A percentile compares a stretch with the other conserved stretches of the same genome.
Conservation (phyloP, 2,329 filamentous ascomycete species). For the Moelleriella libera region DNA sequence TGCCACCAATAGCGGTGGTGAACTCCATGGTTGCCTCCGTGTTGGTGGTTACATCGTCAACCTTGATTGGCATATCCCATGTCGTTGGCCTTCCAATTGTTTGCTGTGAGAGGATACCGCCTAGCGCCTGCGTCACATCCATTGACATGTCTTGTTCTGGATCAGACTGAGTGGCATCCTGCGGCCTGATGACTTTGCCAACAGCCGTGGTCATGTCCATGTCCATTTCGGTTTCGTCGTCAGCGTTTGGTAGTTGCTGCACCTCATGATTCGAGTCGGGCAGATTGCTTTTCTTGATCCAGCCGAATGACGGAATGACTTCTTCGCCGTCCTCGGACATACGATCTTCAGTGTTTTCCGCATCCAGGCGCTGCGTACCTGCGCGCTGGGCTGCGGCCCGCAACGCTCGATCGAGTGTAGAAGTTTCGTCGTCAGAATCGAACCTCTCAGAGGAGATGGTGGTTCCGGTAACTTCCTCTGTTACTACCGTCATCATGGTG, state of each 20-base stretch:
- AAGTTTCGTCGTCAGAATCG: conserved; percentile 53
- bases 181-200: conserved; percentile 35
- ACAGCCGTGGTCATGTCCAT: conserved; percentile 42
- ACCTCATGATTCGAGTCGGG: neutral
- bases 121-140: conserved; percentile 79
- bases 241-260: conserved; percentile 18
- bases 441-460: conserved; percentile 48
- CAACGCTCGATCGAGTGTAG: conserved; percentile 63
- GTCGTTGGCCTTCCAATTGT: conserved; percentile 2
- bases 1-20: conserved; percentile 63
- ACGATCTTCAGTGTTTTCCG: conserved; percentile 28
- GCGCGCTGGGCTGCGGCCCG: conserved; percentile 62
- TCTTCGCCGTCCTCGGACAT: conserved; percentile 53
- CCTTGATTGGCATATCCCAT: neutral
- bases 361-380: conserved; percentile 52
- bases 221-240: conserved; percentile 21
- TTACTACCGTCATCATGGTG: conserved; percentile 70
- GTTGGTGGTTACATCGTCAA: conserved; percentile 16
- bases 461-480: conserved; percentile 61
- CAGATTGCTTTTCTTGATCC: conserved; percentile 41
- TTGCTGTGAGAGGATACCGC: conserved; percentile 52
- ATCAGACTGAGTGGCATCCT: conserved; percentile 26
- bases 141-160: conserved; percentile 68
- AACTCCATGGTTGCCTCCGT: conserved; percentile 56
- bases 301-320: conserved; percentile 63